Percentiles rank a stretch among this genome's conserved stretches.
These are phyloP conservation scores for Cryomyces antarcticus DNA, from an alignment of 495 filamentous ascomycete genomes.

Conservation along the genomic window DNA sequence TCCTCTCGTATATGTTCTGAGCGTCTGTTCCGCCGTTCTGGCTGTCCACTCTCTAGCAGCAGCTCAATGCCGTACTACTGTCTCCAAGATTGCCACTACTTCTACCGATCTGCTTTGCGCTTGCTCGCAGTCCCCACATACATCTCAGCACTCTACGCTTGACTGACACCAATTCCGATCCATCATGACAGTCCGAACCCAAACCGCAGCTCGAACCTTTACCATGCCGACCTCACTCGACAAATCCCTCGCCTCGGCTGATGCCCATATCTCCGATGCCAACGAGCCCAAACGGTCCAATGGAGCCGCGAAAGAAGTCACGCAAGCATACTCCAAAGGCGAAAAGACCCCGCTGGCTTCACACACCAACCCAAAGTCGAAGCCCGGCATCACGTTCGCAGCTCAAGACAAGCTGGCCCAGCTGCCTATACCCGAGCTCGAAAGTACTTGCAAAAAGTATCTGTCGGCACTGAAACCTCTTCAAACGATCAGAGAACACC, in stretches of 20 bases:
- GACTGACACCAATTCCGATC: constrained; percentile 16
- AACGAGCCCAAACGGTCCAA: constrained; percentile 14
- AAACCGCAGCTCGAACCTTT: constrained; percentile 24
- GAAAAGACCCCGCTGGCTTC: constrained; percentile 24
- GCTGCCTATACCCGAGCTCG: constrained; percentile 84
- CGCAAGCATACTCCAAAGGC: constrained; percentile 22
- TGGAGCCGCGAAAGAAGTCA: constrained; percentile 19
- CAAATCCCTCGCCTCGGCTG: constrained; percentile 30
- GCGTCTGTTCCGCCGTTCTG: too few relatives aligned
- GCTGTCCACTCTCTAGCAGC: too few relatives aligned
- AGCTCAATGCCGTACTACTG: constrained; percentile 56
- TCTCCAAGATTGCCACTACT: constrained; percentile 78
- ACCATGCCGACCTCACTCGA: constrained; percentile 49
- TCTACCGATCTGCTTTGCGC: constrained; percentile 71
- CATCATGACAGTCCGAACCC: constrained; percentile 16
- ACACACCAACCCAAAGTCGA: constrained; percentile 20
- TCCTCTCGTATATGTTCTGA: too few relatives aligned
- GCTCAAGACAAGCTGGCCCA: constrained; percentile 77
- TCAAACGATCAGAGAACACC: constrained; percentile 61
- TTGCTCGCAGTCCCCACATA: constrained; percentile 58
- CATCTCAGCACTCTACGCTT: constrained; percentile 55
- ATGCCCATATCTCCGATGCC: constrained; percentile 10
- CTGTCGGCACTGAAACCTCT: constrained; percentile 61
- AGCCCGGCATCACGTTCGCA: constrained; percentile 67
- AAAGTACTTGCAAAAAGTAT: constrained; percentile 61